A percentile compares a stretch with the other conserved stretches of the same genome.
phyloP scores from a whole-genome alignment of 176 grass and related monocot genomes.

The Calamus simplicifolius region DNA sequence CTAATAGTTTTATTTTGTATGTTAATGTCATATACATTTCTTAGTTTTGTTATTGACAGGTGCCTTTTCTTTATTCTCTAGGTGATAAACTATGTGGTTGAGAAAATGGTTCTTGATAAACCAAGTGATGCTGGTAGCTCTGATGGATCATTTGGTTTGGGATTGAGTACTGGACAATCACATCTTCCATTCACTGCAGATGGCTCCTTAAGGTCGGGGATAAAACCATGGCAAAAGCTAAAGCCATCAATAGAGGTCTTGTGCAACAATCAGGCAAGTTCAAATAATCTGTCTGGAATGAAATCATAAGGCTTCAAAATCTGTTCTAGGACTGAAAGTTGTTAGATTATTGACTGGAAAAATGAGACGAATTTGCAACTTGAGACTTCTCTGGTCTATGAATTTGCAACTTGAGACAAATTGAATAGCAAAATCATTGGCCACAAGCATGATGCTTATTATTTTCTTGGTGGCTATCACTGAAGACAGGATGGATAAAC shows the following conservation, averaged over 20 bases:
- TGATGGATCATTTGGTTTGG: slow-evolving; percentile 49
- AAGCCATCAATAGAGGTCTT: slow-evolving; percentile 78
- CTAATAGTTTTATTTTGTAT: too few relatives aligned
- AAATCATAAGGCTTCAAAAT: background rate
- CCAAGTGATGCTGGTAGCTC: slow-evolving; percentile 54
- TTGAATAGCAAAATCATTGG: too few relatives aligned
- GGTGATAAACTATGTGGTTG: slow-evolving; percentile 86
- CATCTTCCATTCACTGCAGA: slow-evolving; percentile 48
- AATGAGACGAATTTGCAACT: too few relatives aligned
- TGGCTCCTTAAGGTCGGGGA: slow-evolving; percentile 44
- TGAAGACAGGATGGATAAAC: too few relatives aligned
- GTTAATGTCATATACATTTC: too few relatives aligned
- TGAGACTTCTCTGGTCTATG: too few relatives aligned
- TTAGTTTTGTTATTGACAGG: background rate
- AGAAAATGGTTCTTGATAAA: slow-evolving; percentile 80
- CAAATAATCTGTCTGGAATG: background rate
- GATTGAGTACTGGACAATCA: slow-evolving; percentile 40
- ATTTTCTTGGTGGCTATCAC: too few relatives aligned
- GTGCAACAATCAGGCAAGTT: slow-evolving; percentile 87
- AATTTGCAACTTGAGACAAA: too few relatives aligned
- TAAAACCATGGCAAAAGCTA: slow-evolving; percentile 62
- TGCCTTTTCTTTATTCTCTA: slow-evolving; percentile 19
- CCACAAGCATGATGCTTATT: too few relatives aligned
- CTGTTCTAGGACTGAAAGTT: too few relatives aligned
- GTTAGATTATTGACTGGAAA: too few relatives aligned